Base-by-base conservation (phyloP, 1,139 yeast genomes). In the Debaryomyces sp. region DNA sequence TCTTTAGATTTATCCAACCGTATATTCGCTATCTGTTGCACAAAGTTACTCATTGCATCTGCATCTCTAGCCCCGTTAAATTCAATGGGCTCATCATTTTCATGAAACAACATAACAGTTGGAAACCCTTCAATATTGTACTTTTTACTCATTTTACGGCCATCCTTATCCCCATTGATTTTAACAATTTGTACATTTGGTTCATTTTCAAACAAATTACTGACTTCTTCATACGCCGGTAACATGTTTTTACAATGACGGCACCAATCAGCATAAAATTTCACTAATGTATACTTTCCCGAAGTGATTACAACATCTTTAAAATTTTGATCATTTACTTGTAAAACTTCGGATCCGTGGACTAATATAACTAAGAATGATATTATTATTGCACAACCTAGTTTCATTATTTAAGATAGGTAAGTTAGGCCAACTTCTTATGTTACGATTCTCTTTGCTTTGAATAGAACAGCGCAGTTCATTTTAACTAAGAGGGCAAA, bases 191-290 rank as follows among this genome's bases (percentile, higher is more conserved):
- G 81, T 22, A 87, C 62, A 40, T 78, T 75, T 4, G 74, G 73
- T 26, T 67, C 66, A 30, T 74, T 77, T 17, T 66, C 68, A 59
- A 77, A 86, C 8, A 74, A 57, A 5, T 75, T 77, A 1, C 85
- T 84, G 40, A 86, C 71, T 59, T 78, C 72, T 53, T 84, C 89
- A 65, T 82, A 82, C 5, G 76, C 75, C 7, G 95, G 95, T 62
- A 78, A 78, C 62, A 88, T 67, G 47, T 73, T 77, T 66, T 82
- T 81, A 68, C 95, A 88, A 68, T 88, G 92, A 44, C 88, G 78
- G 62, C 96, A 88, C 96, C 95, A 88, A 47, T 81, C 82, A 34
- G 94, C 89, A 59, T 86, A 87, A 61, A 87, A 86, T 51, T 88
- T 89, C 44, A 88, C 88, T 51, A 88, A 74, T 0, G 89, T 77